Percentiles rank a stretch among this genome's conserved stretches.
phyloP scores from a whole-genome alignment of 441 rosid genomes.

The Pelargonium citronellum region DNA sequence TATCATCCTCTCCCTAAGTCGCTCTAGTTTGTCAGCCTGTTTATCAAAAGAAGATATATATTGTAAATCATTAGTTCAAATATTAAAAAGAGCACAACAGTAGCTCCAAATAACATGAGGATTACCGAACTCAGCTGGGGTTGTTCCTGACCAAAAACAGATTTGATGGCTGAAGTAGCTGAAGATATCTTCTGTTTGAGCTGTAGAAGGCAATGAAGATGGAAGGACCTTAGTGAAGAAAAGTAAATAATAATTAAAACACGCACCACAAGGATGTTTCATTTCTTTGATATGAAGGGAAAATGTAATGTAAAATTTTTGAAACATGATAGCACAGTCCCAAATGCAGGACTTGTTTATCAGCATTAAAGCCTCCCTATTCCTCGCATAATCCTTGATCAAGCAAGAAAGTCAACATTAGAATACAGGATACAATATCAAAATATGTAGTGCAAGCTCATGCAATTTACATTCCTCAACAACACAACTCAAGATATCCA shows the following conservation, averaged over 20 bases:
- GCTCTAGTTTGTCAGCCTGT: slow-evolving; percentile 55
- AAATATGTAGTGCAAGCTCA: neutral
- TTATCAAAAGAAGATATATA: slow-evolving; percentile 15
- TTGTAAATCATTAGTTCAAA: slow-evolving; percentile 4
- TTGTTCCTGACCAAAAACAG: slow-evolving; percentile 53
- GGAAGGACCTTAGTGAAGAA: neutral
- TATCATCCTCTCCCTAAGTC: slow-evolving; percentile 55
- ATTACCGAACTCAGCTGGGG: slow-evolving; percentile 44
- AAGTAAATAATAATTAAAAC: neutral
- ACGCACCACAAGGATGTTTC: neutral
- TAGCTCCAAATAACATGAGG: slow-evolving; percentile 6
- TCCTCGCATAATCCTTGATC: neutral
- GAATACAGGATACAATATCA: neutral
- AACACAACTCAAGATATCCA: neutral
- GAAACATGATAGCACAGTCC: slow-evolving; percentile 9
- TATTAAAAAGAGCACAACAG: slow-evolving; percentile 6
- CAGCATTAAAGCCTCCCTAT: neutral
- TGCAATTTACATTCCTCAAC: neutral
- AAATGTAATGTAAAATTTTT: neutral
- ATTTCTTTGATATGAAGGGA: neutral
- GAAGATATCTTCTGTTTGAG: slow-evolving; percentile 80
- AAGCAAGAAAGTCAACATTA: neutral
- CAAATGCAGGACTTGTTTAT: slow-evolving; percentile 2
- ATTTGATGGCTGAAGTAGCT: slow-evolving; percentile 71
- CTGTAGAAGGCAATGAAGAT: slow-evolving; percentile 32